Percentiles rank a stretch among this genome's conserved stretches.
Conservation (phyloP, 164 flowering plant species). For the Tetracentron sinense region DNA sequence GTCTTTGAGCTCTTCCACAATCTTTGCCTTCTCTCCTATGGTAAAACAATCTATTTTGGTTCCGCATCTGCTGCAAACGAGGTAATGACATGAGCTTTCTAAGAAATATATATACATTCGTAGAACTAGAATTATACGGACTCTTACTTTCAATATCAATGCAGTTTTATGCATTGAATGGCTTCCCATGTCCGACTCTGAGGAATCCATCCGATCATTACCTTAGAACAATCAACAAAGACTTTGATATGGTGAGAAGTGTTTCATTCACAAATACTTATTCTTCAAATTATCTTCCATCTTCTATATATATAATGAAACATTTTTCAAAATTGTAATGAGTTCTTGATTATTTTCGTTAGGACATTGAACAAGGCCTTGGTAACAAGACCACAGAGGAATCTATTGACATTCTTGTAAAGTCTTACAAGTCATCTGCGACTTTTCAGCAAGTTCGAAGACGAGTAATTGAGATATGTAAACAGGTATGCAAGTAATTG, state of each 20-base stretch:
- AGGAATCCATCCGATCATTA: slow-evolving; percentile 81
- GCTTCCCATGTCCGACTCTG: slow-evolving; percentile 65
- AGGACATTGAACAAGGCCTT: slow-evolving; percentile 39
- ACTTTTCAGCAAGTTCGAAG: slow-evolving; percentile 22
- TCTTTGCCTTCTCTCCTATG: slow-evolving; percentile 55
- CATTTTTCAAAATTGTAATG: too few relatives aligned
- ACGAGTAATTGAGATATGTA: slow-evolving; percentile 22
- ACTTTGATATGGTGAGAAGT: slow-evolving; percentile 54
- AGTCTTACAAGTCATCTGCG: slow-evolving; percentile 42
- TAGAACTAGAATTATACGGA: too few relatives aligned
- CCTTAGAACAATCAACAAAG: slow-evolving; percentile 66
- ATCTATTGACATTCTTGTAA: slow-evolving; percentile 35
- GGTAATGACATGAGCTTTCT: slow-evolving; percentile 19
- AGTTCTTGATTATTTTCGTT: background rate
- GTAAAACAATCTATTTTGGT: slow-evolving; percentile 64
- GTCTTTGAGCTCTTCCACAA: slow-evolving; percentile 57
- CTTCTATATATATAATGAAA: background rate
- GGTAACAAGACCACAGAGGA: slow-evolving; percentile 33
- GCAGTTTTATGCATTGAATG: slow-evolving; percentile 63
- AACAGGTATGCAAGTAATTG: slow-evolving; percentile 26
- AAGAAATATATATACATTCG: background rate
- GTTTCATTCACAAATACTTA: background rate
- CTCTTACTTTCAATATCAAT: background rate
- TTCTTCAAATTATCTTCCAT: background rate
- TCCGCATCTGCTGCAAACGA: slow-evolving; percentile 34